Evolutionary conservation across 768 basidiomycete species (phyloP).

Genomic region (Lentinula guzmanii): DNA sequence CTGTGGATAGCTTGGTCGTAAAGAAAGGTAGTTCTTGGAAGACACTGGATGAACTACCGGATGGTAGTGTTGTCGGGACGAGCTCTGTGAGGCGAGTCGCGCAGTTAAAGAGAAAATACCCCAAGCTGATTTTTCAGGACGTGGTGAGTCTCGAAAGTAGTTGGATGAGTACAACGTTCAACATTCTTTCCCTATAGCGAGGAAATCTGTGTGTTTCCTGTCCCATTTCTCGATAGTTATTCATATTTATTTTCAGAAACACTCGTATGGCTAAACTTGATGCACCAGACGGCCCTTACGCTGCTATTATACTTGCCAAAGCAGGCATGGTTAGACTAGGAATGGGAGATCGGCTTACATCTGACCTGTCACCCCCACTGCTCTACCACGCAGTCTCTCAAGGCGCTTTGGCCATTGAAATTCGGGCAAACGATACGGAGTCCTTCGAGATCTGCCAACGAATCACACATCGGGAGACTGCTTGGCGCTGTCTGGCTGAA

Average conservation of each 20-base stretch:
- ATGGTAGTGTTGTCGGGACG: slow-evolving; percentile 90
- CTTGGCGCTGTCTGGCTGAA: slow-evolving; percentile 78
- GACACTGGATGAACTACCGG: slow-evolving; percentile 75
- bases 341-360: slow-evolving; percentile 67
- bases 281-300: slow-evolving; percentile 69
- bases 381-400: slow-evolving; percentile 91
- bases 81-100: slow-evolving; percentile 91
- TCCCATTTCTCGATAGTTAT: not conserved
- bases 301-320: slow-evolving; percentile 88
- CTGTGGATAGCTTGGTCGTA: slow-evolving; percentile 83
- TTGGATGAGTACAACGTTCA: not conserved
- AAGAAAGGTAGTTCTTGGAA: slow-evolving; percentile 55
- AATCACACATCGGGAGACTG: slow-evolving; percentile 72
- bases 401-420: slow-evolving; percentile 86
- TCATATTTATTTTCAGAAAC: slow-evolving; percentile 42
- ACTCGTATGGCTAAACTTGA: slow-evolving; percentile 92
- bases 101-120: slow-evolving; percentile 76
- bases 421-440: slow-evolving; percentile 59
- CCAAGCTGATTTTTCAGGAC: slow-evolving; percentile 74
- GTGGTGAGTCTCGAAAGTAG: slow-evolving; percentile 56
- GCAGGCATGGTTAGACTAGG: slow-evolving; percentile 85
- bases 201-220: slow-evolving; percentile 73
- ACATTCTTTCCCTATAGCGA: slow-evolving; percentile 38
- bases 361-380: slow-evolving; percentile 66
- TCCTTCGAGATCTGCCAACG: slow-evolving; percentile 58